Evolutionary conservation across 2,329 filamentous ascomycete genomes (phyloP), one percentile per base, ranked within the genome.

Genomic region (Akanthomyces muscarius): DNA sequence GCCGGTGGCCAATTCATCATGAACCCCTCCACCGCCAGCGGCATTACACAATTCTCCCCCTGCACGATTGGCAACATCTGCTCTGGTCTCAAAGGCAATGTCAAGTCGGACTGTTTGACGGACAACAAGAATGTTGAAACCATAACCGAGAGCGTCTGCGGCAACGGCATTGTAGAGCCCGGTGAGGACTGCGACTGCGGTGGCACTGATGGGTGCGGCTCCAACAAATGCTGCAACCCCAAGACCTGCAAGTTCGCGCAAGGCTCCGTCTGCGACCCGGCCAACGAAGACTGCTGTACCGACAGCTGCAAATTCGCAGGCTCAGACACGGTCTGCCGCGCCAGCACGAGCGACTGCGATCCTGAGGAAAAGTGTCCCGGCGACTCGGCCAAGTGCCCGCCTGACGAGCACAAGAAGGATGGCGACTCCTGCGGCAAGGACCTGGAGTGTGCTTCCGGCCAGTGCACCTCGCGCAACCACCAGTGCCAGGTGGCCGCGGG

Each of bases 131-230:
- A 90, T 67, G 87, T 99, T 53, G 83, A 85, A 38, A 95, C 90
- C 33, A 91, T 96, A 68, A 89, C 87, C 0, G 91, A 89, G 61
- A 89, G 89, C 69, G 88, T 93, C 72, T 99, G 95, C 75, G 95
- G 95, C 63, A 99, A 99, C 75, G 95, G 95, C 61, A 98, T 99
- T 67, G 95, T 99, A 57, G 95, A 98, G 77, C 80, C 84, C 21
- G 95, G 92, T 66, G 95, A 99, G 76, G 90, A 99, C 60, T 99
- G 95, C 76, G 95, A 99, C 76, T 99, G 95, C 71, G 95, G 95
- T 66, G 94, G 94, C 61, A 78, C 80, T 16, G 76, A 79, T 16
- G 85, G 85, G 45, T 99, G 95, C 73, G 85, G 81, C 28, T 76
- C 81, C 70, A 95, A 98, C 76, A 71, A 74, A 16, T 99, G 95